Evolutionary conservation across 768 basidiomycete species (phyloP), one percentile per base, ranked within the genome.

Genomic region (Paxillus rubicundulus): DNA sequence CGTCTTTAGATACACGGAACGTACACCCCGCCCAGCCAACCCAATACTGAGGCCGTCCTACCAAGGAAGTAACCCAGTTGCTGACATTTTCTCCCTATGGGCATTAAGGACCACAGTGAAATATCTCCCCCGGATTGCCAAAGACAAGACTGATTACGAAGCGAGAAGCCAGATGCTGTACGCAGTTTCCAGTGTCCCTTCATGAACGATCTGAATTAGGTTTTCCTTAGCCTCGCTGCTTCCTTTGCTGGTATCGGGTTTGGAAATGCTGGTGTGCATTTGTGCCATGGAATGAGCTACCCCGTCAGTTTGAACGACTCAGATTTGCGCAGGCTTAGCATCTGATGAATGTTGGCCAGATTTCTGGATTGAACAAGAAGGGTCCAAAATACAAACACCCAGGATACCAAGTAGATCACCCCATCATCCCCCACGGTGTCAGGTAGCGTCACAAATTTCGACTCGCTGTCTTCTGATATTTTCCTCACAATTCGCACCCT

Each of bases 181-280:
- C 54, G 81, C 69, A 37, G 16, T 51, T 24, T 21, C 37, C 17
- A 9, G 28, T 39, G 7, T 4, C 36, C 16, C 10, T 42, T 45
- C 16, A 4, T 24, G 17, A 27, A 30, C 37, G 18, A 2, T 10
- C 43, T 42, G 30, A 59, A 48, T 46, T 48, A 45, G 5, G 2
- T 37, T 17, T 41, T 33, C 24, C 18, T 45, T 58, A 94, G 92
- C 30, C 76, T 98, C 53, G 94, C 94, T 1, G 82, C 94, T 12
- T 93, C 93, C 12, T 94, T 96, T 55, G 95, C 95, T 56, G 95
- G 95, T 32, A 96, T 96, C 42, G 94, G 95, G 1, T 95, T 95
- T 60, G 92, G 93, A 30, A 94, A 93, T 63, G 93, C 94, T 9
- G 93, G 92, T 5, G 91, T 94, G 4, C 92, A 94, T 70, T 65